Evolutionary conservation across 1,139 yeast genomes (phyloP).

Genomic region (Lodderomyces jiufengensis): DNA sequence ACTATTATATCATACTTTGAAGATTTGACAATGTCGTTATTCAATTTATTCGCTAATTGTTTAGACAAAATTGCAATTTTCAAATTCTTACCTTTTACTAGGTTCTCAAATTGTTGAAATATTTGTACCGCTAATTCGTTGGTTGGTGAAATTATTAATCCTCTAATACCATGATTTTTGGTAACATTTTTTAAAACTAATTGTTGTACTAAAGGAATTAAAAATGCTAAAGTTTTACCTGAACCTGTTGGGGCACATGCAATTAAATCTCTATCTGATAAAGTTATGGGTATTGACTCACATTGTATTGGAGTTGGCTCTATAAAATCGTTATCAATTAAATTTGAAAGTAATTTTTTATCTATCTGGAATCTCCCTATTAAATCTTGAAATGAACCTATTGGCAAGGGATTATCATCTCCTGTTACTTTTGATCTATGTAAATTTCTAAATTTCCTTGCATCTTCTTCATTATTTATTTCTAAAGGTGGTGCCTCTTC

Average conservation of each 20-base stretch:
- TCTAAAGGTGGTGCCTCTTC: slow-evolving; percentile 37
- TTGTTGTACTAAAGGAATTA: slow-evolving; percentile 73
- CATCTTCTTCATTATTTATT: slow-evolving; percentile 55
- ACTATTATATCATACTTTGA: slow-evolving; percentile 77
- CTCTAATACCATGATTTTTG: slow-evolving; percentile 54
- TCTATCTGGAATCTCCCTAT: slow-evolving; percentile 65
- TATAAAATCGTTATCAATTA: slow-evolving; percentile 65
- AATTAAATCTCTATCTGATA: slow-evolving; percentile 63
- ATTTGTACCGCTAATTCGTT: slow-evolving; percentile 82
- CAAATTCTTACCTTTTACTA: slow-evolving; percentile 54
- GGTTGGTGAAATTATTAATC: slow-evolving; percentile 87
- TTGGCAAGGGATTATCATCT: slow-evolving; percentile 77
- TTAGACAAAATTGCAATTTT: slow-evolving; percentile 70
- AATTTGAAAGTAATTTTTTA: slow-evolving; percentile 57
- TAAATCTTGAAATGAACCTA: slow-evolving; percentile 84
- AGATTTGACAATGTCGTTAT: slow-evolving; percentile 52
- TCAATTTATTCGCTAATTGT: slow-evolving; percentile 68
- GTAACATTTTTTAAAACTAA: slow-evolving; percentile 15
- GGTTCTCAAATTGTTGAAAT: slow-evolving; percentile 60
- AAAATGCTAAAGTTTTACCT: slow-evolving; percentile 86
- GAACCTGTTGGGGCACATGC: slow-evolving; percentile 96
- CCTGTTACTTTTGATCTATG: slow-evolving; percentile 69
- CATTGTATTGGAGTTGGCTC: slow-evolving; percentile 93
- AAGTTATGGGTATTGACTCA: slow-evolving; percentile 71
- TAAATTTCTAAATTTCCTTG: slow-evolving; percentile 49